A percentile compares a stretch with the other conserved stretches of the same genome.
phyloP scores from a whole-genome alignment of 2,329 filamentous ascomycete species.

The Ophiostoma ips region DNA sequence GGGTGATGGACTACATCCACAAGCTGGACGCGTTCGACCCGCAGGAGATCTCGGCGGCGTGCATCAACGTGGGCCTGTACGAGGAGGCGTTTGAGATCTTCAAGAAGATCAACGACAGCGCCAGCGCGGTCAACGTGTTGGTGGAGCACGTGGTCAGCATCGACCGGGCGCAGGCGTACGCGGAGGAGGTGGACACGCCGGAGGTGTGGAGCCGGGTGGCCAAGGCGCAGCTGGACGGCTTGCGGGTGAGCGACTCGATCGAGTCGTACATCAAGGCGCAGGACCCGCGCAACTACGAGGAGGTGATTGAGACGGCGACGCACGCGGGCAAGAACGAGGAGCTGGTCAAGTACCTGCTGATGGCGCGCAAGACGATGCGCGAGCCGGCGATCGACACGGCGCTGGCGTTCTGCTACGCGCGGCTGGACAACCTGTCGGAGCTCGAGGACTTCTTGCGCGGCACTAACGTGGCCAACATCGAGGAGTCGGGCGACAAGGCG shows the following conservation, averaged over 20 bases:
- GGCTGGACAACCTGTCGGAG: slow-evolving; percentile 80
- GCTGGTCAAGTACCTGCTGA: slow-evolving; percentile 87
- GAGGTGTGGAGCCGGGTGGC: slow-evolving; percentile 98
- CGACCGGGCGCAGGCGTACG: slow-evolving; percentile 89
- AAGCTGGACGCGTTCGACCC: slow-evolving; percentile 78
- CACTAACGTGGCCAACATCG: slow-evolving; percentile 89
- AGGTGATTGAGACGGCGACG: slow-evolving; percentile 92
- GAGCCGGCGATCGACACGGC: slow-evolving; percentile 89
- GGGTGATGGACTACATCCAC: slow-evolving; percentile 93
- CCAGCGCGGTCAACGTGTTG: slow-evolving; percentile 76
- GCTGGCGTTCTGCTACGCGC: slow-evolving; percentile 84
- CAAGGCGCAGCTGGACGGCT: slow-evolving; percentile 92
- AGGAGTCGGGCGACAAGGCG: slow-evolving; percentile 95
- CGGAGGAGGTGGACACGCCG: slow-evolving; percentile 82
- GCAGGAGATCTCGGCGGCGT: slow-evolving; percentile 83
- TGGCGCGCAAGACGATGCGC: slow-evolving; percentile 92
- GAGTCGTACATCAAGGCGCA: slow-evolving; percentile 94
- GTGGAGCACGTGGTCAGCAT: slow-evolving; percentile 97
- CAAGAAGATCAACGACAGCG: slow-evolving; percentile 91
- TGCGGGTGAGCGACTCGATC: slow-evolving; percentile 82
- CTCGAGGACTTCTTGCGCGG: slow-evolving; percentile 90
- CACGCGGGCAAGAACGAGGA: slow-evolving; percentile 97
- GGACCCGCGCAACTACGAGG: slow-evolving; percentile 82
- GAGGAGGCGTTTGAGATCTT: slow-evolving; percentile 98
- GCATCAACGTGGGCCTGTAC: slow-evolving; percentile 85